A percentile compares a stretch with the other conserved stretches of the same genome.
Conservation (phyloP, 169 alveolate species). For the Plasmodium fragile region DNA sequence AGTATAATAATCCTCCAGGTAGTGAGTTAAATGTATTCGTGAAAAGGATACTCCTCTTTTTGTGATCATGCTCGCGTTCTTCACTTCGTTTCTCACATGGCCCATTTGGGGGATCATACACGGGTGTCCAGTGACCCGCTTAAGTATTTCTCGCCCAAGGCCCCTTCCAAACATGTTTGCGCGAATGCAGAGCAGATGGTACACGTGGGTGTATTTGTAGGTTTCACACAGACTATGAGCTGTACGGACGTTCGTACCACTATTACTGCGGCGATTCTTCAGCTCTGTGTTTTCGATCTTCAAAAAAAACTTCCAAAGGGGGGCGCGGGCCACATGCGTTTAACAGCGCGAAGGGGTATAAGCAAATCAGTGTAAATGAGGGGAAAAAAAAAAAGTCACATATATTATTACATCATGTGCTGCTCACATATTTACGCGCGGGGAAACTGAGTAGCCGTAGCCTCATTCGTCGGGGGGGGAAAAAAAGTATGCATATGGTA, state of each 20-base stretch:
- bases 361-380: neutral
- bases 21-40: constrained; percentile 71
- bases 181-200: neutral
- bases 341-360: neutral
- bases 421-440: neutral
- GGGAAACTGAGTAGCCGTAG: neutral
- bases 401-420: neutral
- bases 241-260: neutral
- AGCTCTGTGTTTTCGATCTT: neutral
- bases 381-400: neutral
- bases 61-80: neutral
- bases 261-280: neutral
- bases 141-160: constrained; percentile 14
- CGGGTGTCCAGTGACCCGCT: constrained; percentile 1
- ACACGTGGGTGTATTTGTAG: neutral
- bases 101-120: neutral
- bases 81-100: constrained; percentile 21
- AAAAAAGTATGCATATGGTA: neutral
- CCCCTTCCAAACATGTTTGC: constrained; percentile 27
- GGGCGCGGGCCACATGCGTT: neutral
- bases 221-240: neutral
- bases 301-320: neutral
- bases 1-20: constrained; percentile 81
- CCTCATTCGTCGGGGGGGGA: neutral
- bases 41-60: constrained; percentile 44